These are phyloP conservation scores for Drechslerella dactyloides DNA, from an alignment of 2,329 filamentous ascomycete species.

Conservation along the genomic window DNA sequence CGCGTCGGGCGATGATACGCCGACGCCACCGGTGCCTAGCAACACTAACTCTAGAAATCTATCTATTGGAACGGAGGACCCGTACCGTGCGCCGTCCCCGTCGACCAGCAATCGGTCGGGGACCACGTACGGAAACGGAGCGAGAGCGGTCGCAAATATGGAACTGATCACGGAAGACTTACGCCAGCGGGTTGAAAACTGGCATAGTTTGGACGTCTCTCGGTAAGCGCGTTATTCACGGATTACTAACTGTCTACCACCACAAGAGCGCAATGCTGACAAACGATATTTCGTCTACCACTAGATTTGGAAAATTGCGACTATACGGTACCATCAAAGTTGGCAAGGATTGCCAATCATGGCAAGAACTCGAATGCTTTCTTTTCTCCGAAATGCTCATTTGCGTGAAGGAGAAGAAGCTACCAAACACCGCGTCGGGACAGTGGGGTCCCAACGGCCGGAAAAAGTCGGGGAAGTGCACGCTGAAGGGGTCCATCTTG, in stretches of 20 bases:
- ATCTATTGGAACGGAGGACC: constrained; percentile 63
- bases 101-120: constrained; percentile 59
- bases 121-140: constrained; percentile 36
- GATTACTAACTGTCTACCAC: constrained; percentile 54
- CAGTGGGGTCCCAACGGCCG: constrained; percentile 69
- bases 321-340: constrained; percentile 89
- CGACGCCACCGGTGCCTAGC: constrained; percentile 63
- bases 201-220: constrained; percentile 93
- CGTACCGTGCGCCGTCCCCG: constrained; percentile 68
- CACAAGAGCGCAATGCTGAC: neutral
- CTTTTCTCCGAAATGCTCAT: constrained; percentile 99
- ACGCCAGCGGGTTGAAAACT: constrained; percentile 89
- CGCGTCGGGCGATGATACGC: constrained; percentile 73
- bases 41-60: constrained; percentile 22
- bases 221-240: constrained; percentile 62
- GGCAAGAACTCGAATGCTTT: constrained; percentile 97
- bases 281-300: neutral
- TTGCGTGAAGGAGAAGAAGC: constrained; percentile 96
- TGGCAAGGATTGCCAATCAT: constrained; percentile 92
- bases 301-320: constrained; percentile 87
- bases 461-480: constrained; percentile 76
- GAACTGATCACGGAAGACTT: constrained; percentile 86
- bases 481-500: constrained; percentile 93
- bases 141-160: constrained; percentile 59
- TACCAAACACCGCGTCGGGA: constrained; percentile 61